Evolutionary conservation across 73 alveolate species (phyloP).

Genomic region (Tetrahymena malaccensis): DNA sequence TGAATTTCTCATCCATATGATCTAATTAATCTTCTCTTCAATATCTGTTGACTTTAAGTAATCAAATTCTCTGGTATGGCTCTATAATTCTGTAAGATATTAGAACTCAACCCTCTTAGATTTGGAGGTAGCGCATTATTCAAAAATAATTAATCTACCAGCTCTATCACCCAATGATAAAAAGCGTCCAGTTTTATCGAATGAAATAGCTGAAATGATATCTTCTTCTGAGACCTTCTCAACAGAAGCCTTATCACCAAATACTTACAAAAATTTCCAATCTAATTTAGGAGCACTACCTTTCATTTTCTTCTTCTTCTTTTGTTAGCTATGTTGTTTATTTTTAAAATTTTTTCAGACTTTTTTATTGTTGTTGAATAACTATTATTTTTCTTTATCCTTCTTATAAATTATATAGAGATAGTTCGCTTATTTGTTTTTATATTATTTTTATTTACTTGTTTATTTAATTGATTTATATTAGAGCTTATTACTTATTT

Average conservation of each 20-base stretch:
- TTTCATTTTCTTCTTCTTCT: neutral
- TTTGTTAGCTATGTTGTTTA: neutral
- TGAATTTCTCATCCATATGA: constrained; percentile 56
- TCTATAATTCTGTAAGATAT: constrained; percentile 67
- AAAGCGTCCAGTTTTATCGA: constrained; percentile 62
- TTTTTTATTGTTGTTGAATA: neutral
- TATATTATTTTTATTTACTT: neutral
- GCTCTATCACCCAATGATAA: constrained; percentile 72
- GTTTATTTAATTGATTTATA: neutral
- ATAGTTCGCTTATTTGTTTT: neutral
- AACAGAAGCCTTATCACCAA: constrained; percentile 41
- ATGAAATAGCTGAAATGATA: constrained; percentile 55
- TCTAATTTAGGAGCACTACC: constrained; percentile 16
- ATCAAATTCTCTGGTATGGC: constrained; percentile 71
- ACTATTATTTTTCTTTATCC: neutral
- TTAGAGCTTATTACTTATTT: neutral
- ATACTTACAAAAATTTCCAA: constrained; percentile 38
- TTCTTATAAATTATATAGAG: neutral
- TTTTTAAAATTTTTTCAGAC: neutral
- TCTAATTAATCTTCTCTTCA: constrained; percentile 64
- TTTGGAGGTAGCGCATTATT: constrained; percentile 14
- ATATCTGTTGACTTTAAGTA: constrained; percentile 57
- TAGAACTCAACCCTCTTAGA: constrained; percentile 34
- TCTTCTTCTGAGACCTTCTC: constrained; percentile 51
- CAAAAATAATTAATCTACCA: constrained; percentile 68